Base-by-base conservation (phyloP, 2,329 filamentous ascomycete species). In the Colletotrichum sp. region DNA sequence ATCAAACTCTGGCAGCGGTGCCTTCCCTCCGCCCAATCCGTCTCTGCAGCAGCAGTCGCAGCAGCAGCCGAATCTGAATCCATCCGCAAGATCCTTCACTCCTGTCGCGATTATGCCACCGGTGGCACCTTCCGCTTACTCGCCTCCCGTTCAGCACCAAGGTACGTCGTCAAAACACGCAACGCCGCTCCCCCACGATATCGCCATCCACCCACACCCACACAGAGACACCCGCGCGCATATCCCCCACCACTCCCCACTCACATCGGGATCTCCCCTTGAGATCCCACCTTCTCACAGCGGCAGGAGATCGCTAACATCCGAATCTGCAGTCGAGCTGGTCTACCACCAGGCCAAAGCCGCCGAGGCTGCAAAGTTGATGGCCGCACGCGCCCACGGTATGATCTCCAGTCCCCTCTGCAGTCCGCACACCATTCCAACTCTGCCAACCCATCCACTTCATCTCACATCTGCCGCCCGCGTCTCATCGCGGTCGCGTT, bases 281-380 rank as follows among this genome's bases (percentile, higher is more conserved):
- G 8, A 57, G 39, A 71, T 65, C 32, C 30, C 32, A 64, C 26
- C 16, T 26, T 63, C 44, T 65, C 30, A 34, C 26, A 55, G n/a
- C 36, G 16, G 34, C 26, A 32, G 36, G 15, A 60, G 13, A 21
- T 21, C 67, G 72, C 68, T 75, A 71, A 75, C 18, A 8, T 7
- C 2, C 16, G 16, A 28, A 21, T 18, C 34, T 60, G 34, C 49
- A 75, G 72, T 28, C 10, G 67, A 60, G 30, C 60, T 75, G 4
- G 59, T 49, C 49, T 75, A 71, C 21, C 72, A 75, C 49, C 72
- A 59, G 28, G 16, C 44, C 68, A 71, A 28, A 21, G 72, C 72
- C 16, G 67, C 62, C 16, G 72, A 75, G 60, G 72, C 68, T n/a
- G 72, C 72, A 6, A 71, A 64, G 5, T 24, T 66, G 68, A 21